Percentiles rank a stretch among this genome's conserved stretches.
Evolutionary conservation across 208 protist genomes (phyloP).

Genomic region (Leishmania mexicana): DNA sequence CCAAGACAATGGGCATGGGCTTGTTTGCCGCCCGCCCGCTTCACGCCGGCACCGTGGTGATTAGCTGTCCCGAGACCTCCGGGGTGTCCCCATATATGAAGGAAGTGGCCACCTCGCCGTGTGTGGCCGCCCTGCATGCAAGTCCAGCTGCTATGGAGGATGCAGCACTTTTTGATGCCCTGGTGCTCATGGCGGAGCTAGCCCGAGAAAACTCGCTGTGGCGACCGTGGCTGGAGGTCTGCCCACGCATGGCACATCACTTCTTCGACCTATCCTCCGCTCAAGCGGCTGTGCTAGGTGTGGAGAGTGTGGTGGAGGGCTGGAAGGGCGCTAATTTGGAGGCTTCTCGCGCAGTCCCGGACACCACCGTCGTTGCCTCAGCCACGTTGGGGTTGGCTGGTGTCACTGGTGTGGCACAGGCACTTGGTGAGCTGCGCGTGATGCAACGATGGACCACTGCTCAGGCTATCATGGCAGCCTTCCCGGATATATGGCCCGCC

Average conservation of each 20-base stretch:
- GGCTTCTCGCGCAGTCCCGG: not conserved
- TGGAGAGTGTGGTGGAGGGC: not conserved
- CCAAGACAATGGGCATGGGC: conserved; percentile 84
- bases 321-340: not conserved
- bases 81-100: conserved; percentile 77
- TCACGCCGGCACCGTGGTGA: conserved; percentile 58
- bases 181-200: conserved; percentile 80
- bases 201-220: conserved; percentile 48
- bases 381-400: not conserved
- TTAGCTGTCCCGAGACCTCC: conserved; percentile 67
- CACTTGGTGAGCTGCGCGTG: conserved; percentile 60
- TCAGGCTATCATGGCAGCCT: conserved; percentile 45
- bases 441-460: conserved; percentile 53
- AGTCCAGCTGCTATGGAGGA: conserved; percentile 16
- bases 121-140: conserved; percentile 43
- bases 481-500: conserved; percentile 58
- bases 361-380: not conserved
- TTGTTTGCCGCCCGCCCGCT: conserved; percentile 70
- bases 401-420: conserved; percentile 61
- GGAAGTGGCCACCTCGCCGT: conserved; percentile 34
- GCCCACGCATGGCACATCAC: conserved; percentile 76
- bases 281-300: conserved; percentile 36
- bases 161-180: conserved; percentile 50
- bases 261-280: conserved; percentile 53
- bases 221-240: conserved; percentile 73